Base-by-base conservation (phyloP, 257 asterid species). In the Eucommia ulmoides region DNA sequence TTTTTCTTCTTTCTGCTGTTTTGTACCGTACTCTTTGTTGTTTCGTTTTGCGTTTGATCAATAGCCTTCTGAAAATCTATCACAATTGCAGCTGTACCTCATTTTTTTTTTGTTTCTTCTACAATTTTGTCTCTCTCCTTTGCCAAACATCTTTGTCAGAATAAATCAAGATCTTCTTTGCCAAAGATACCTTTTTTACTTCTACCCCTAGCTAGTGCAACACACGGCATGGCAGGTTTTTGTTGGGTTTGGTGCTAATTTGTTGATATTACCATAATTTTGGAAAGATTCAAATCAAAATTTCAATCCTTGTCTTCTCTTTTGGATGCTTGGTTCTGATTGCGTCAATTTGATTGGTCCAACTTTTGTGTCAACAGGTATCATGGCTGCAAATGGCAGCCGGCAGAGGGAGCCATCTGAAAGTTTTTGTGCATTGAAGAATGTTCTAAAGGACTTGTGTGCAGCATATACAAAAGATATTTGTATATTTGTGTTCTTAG, bases 321-420 rank as follows among this genome's bases (percentile, higher is more conserved):
- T 41, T 48, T 64, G 9, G 55, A 41, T 41, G 64, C 60, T 53
- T 53, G 44, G 23, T 60, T 47, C 52, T 61, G 49, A 58, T 58
- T 65, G 77, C 61, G 70, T 74, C 74, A 56, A 56, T 69, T 68
- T 74, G 78, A 74, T 63, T 41, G 59, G 23, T 56, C 63, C 53
- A 22, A 52, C 41, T 69, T 71, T 59, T 64, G 56, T 35, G 51
- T 64, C 35, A 44, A 53, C 73, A 67, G 73, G 66, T 54, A 55
- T 51, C 23, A 53, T 65, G 60, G 72, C 65, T 62, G 76, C 72
- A 59, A 66, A 62, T 22, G 71, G 64, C 14, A 50, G n/a, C n/a
- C n/a, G n/a, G n/a, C n/a, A 70, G 65, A 45, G 63, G 61, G 65
- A 53, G 52, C 65, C 64, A 52, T 57, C 53, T 47, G 56, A 66